Conservation (phyloP, 768 basidiomycete genomes). For the Russula virescens region DNA sequence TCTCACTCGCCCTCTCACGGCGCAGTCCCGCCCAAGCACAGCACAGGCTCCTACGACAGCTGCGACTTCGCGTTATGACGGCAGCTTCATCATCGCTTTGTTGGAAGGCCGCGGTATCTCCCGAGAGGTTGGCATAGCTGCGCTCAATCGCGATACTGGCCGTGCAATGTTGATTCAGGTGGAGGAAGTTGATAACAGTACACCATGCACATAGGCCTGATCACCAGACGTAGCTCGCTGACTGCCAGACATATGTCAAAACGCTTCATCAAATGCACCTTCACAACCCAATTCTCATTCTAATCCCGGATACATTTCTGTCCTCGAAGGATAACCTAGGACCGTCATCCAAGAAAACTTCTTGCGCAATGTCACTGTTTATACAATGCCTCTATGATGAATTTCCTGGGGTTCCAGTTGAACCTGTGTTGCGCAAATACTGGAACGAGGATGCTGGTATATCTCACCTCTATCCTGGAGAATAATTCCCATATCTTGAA, state of each 20-base stretch:
- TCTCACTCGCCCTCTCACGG: conserved; percentile 16
- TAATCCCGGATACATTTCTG: conserved; percentile 80
- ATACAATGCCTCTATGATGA: conserved; percentile 71
- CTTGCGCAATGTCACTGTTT: conserved; percentile 50
- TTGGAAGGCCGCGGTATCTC: conserved; percentile 75
- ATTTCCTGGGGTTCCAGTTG: conserved; percentile 60
- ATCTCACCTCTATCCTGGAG: conserved; percentile 17
- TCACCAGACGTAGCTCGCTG: conserved; percentile 52
- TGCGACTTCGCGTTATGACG: conserved; percentile 52
- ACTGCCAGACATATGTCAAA: conserved; percentile 86
- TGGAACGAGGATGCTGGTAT: conserved; percentile 82
- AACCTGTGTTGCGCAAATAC: conserved; percentile 68
- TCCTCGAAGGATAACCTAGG: conserved; percentile 48
- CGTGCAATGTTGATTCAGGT: conserved; percentile 76
- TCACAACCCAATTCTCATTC: conserved; percentile 60
- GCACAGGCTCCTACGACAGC: conserved; percentile 59
- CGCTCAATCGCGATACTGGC: conserved; percentile 75
- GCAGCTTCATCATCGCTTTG: conserved; percentile 59
- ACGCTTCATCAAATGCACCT: conserved; percentile 82
- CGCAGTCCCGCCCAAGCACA: conserved; percentile 47
- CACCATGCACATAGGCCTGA: not conserved
- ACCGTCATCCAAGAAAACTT: conserved; percentile 40
- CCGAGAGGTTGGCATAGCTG: conserved; percentile 82
- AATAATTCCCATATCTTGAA: not conserved
- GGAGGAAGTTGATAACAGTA: conserved; percentile 6